Evolutionary conservation across 306 rosid species (phyloP).

Genomic region (Casuarina cunninghamiana): DNA sequence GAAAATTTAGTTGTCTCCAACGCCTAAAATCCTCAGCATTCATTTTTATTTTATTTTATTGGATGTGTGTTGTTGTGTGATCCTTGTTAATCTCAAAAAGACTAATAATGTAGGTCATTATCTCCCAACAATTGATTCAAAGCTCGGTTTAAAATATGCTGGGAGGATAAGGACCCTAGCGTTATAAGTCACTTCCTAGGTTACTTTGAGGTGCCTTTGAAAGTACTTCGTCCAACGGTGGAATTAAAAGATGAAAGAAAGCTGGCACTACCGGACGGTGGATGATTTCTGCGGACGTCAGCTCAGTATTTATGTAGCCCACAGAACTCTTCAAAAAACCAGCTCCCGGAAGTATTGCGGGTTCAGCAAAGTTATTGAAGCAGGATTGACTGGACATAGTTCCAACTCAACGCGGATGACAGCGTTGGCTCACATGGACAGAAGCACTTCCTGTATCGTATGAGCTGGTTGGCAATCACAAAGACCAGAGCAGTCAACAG

Average conservation of each 20-base stretch:
- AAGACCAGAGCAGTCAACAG: too few relatives aligned
- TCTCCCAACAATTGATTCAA: too few relatives aligned
- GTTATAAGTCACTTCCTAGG: slow-evolving; percentile 41
- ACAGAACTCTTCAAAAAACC: slow-evolving; percentile 15
- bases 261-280: slow-evolving; percentile 53
- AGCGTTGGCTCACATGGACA: too few relatives aligned
- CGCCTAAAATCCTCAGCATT: too few relatives aligned
- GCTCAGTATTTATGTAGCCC: slow-evolving; percentile 32
- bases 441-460: too few relatives aligned
- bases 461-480: too few relatives aligned
- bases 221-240: slow-evolving; percentile 72
- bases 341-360: background rate
- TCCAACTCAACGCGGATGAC: too few relatives aligned
- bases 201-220: slow-evolving; percentile 30
- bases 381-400: background rate
- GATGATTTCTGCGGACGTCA: slow-evolving; percentile 46
- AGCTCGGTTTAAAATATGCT: slow-evolving; percentile 16
- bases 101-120: too few relatives aligned
- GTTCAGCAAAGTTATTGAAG: background rate
- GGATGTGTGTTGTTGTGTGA: too few relatives aligned
- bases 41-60: too few relatives aligned
- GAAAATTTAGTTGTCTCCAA: too few relatives aligned
- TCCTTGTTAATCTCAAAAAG: too few relatives aligned
- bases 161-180: slow-evolving; percentile 45
- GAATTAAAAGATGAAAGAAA: slow-evolving; percentile 49